These are phyloP conservation scores for Scheffersomyces illinoinensis DNA, from an alignment of 1,139 yeast genomes.

Conservation along the genomic window DNA sequence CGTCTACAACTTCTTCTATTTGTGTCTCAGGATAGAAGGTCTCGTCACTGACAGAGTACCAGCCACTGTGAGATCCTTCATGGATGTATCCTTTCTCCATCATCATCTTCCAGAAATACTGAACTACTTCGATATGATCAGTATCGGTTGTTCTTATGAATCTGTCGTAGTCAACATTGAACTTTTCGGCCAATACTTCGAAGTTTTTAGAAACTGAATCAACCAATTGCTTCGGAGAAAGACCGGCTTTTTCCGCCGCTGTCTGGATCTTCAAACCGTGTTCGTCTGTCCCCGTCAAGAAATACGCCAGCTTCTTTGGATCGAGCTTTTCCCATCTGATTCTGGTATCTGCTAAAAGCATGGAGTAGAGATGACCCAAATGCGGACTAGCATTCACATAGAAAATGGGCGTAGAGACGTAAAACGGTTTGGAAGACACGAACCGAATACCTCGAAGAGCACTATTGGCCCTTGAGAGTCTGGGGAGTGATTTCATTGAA, in stretches of 20 bases:
- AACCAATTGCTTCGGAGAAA: constrained; percentile 66
- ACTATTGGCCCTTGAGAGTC: background rate
- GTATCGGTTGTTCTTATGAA: constrained; percentile 89
- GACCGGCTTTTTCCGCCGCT: constrained; percentile 56
- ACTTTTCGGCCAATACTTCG: constrained; percentile 54
- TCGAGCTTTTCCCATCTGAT: constrained; percentile 66
- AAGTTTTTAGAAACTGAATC: constrained; percentile 70
- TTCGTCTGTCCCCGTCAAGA: constrained; percentile 95
- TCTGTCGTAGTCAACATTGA: constrained; percentile 64
- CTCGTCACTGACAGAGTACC: constrained; percentile 95
- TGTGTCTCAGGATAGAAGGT: constrained; percentile 88
- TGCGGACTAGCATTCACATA: constrained; percentile 97
- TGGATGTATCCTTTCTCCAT: constrained; percentile 66
- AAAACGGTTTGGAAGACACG: constrained; percentile 34
- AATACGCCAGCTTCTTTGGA: constrained; percentile 40
- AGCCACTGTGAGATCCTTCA: constrained; percentile 83
- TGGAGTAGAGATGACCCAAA: constrained; percentile 88
- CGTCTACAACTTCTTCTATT: constrained; percentile 49
- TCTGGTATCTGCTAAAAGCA: constrained; percentile 79
- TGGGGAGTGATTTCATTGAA: background rate
- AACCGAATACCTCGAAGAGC: background rate
- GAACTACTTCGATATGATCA: constrained; percentile 71
- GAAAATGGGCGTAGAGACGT: constrained; percentile 89
- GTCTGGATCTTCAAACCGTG: constrained; percentile 91
- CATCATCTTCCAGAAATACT: constrained; percentile 67